These are phyloP conservation scores for Ceratobasidium theobromae DNA, from an alignment of 1,284 basidiomycete genomes.

Conservation along the genomic window DNA sequence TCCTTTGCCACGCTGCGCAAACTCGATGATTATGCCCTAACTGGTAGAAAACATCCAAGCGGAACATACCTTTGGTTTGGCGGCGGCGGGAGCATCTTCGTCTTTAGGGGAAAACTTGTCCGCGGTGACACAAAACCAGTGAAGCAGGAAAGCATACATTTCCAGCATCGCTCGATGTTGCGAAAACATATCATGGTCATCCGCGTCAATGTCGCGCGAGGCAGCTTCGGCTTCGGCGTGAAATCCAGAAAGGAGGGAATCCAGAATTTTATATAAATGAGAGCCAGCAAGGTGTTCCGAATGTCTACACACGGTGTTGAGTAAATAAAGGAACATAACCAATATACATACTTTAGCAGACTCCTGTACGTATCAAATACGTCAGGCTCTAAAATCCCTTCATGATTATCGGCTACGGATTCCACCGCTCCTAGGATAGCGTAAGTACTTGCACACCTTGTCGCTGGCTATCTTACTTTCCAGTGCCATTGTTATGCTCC, in stretches of 20 bases:
- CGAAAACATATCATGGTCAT: slow-evolving; percentile 62
- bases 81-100: slow-evolving; percentile 49
- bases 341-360: slow-evolving; percentile 58
- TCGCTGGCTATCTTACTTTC: slow-evolving; percentile 49
- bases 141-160: slow-evolving; percentile 83
- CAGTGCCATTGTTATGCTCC: slow-evolving; percentile 49
- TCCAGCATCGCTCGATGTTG: slow-evolving; percentile 76
- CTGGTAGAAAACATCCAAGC: background rate
- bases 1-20: slow-evolving; percentile 55
- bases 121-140: slow-evolving; percentile 79
- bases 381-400: slow-evolving; percentile 62
- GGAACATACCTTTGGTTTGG: slow-evolving; percentile 46
- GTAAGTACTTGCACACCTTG: background rate
- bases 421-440: slow-evolving; percentile 65
- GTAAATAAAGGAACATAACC: background rate
- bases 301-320: slow-evolving; percentile 42
- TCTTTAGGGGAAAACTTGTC: slow-evolving; percentile 68
- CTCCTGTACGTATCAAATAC: slow-evolving; percentile 80
- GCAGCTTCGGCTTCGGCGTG: slow-evolving; percentile 69
- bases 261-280: slow-evolving; percentile 74
- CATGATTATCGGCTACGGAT: slow-evolving; percentile 68
- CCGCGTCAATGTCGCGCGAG: slow-evolving; percentile 58
- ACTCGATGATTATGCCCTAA: background rate
- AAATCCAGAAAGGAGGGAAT: slow-evolving; percentile 73
- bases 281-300: slow-evolving; percentile 58